phyloP scores from a whole-genome alignment of 257 asterid species.

The Rauvolfia tetraphylla region DNA sequence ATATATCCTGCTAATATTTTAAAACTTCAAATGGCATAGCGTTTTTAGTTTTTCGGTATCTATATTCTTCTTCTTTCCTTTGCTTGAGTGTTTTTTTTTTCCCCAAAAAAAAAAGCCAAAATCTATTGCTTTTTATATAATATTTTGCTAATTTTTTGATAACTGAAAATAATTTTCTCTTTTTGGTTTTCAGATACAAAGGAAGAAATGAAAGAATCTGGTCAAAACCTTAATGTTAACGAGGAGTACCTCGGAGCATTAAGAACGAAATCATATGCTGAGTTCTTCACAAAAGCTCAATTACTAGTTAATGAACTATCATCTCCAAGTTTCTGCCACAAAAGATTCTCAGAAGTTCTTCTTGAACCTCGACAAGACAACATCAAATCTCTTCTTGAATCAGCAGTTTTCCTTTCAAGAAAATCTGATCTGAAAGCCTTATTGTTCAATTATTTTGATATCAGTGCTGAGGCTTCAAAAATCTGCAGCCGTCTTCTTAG shows the following conservation, averaged over 20 bases:
- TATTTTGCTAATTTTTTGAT: not conserved
- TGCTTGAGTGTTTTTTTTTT: too few relatives aligned
- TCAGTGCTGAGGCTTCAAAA: slow-evolving; percentile 68
- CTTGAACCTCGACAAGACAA: slow-evolving; percentile 66
- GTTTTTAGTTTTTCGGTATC: too few relatives aligned
- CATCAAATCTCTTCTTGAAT: slow-evolving; percentile 45
- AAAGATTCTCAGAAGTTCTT: slow-evolving; percentile 35
- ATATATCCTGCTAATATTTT: too few relatives aligned
- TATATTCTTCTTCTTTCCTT: too few relatives aligned
- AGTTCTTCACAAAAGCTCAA: slow-evolving; percentile 60
- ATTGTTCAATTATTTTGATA: slow-evolving; percentile 45
- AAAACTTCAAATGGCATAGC: too few relatives aligned
- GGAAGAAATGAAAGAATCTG: slow-evolving; percentile 22
- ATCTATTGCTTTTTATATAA: not conserved
- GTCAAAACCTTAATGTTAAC: slow-evolving; percentile 31
- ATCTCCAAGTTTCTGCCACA: slow-evolving; percentile 15
- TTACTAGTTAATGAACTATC: slow-evolving; percentile 30
- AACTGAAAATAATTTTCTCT: not conserved
- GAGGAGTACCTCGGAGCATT: slow-evolving; percentile 68
- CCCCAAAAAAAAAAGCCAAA: too few relatives aligned
- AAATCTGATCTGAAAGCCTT: slow-evolving; percentile 54
- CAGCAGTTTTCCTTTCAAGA: slow-evolving; percentile 24
- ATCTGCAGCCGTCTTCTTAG: slow-evolving; percentile 56
- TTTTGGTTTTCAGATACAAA: slow-evolving; percentile 37
- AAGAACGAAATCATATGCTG: slow-evolving; percentile 65